Base-by-base conservation (phyloP, 148 eudicot genomes). In the Fagopyrum tataricum region DNA sequence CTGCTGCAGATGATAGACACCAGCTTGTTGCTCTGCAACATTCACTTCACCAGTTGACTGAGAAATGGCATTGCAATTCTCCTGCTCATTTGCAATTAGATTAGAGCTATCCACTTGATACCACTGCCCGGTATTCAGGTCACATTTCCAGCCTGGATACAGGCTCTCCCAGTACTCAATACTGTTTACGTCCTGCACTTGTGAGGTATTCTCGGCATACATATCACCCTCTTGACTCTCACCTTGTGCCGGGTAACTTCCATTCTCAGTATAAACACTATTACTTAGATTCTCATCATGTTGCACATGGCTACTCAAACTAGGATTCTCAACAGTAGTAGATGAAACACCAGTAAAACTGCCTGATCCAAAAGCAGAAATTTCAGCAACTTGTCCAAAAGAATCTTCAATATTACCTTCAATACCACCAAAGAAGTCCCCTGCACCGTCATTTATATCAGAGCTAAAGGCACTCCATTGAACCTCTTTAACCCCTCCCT, bases 131-230 rank as follows among this genome's bases (percentile, higher is more conserved):
- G 90, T 82, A 75, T 71, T 77, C 9, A 81, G 72, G 76, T 93
- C 96, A 86, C 74, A 85, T 74, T 74, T 88, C 92, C 94, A 93
- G 26, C 98, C 98, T 2, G 96, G 98, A 80, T 93, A 93, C 14
- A 75, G 83, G 78, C 76, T 86, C 67, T 93, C 96, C 93, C 86
- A 90, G 26, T 85, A 87, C 79, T 85, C 83, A 67, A 55, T 83
- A 76, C 80, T 81, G 74, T 64, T 84, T 64, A 74, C 68, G 77
- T 85, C 86, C 76, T 80, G 84, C 47, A 39, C 78, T 66, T 74
- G 81, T 1, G 74, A 64, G 69, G 42, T 37, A 64, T 64, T 64
- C 43, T 64, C 69, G 18, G 69, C 6, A 39, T 37, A 64, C 39
- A 43, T 6, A 13, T 6, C 20, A 14, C 69, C 20, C 7, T 31